These are phyloP conservation scores for Gracilaria vermiculophylla DNA, from an alignment of 23 red algal genomes.

Conservation along the genomic window DNA sequence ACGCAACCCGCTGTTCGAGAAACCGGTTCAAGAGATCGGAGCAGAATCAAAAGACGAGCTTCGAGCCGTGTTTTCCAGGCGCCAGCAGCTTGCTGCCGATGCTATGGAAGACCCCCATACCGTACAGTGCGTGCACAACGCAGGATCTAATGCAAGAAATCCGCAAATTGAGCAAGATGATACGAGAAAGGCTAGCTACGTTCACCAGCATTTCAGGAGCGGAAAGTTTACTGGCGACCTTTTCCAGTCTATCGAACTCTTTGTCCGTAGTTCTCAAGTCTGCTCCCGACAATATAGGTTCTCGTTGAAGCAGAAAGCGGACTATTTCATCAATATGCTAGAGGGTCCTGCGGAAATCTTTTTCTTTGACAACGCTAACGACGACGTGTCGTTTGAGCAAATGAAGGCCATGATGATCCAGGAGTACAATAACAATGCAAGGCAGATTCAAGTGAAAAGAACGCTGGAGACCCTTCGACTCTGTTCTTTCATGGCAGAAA, in stretches of 20 bases:
- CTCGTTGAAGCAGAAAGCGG: not conserved
- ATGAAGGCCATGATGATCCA: not conserved
- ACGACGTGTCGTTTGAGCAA: not conserved
- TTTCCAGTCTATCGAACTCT: not conserved
- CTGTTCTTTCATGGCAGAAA: not conserved
- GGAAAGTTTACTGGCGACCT: not conserved
- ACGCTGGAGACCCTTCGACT: not conserved
- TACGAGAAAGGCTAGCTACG: not conserved
- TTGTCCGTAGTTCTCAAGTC: not conserved
- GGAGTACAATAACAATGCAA: not conserved
- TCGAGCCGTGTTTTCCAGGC: too few species aligned
- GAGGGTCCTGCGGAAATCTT: not conserved
- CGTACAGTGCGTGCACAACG: too few species aligned
- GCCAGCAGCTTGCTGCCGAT: too few species aligned
- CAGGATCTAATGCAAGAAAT: too few species aligned
- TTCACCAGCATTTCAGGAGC: not conserved
- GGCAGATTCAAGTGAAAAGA: not conserved
- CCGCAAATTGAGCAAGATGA: too few species aligned
- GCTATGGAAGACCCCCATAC: too few species aligned
- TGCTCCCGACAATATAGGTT: not conserved
- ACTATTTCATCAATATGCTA: slow-evolving; percentile 21
- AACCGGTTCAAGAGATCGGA: too few species aligned
- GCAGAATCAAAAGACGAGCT: too few species aligned
- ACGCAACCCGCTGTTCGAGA: too few species aligned
- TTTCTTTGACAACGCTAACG: slow-evolving; percentile 21